phyloP scores from a whole-genome alignment of 768 basidiomycete genomes.

The Tricholoma furcatifolium region DNA sequence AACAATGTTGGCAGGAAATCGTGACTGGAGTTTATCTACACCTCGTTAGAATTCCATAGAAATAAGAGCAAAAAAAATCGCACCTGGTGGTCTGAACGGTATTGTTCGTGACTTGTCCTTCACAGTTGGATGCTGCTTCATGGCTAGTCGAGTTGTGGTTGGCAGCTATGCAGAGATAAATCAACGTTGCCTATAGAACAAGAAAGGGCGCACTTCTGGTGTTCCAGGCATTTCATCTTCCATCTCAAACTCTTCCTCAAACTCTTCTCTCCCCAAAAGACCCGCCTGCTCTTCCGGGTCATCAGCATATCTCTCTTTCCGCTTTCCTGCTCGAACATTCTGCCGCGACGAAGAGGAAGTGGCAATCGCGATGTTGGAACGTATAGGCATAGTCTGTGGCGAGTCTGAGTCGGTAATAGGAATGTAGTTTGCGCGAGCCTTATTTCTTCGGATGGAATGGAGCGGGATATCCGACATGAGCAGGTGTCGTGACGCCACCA shows the following conservation, averaged over 20 bases:
- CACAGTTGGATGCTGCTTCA: conserved; percentile 18
- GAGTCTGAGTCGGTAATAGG: conserved; percentile 35
- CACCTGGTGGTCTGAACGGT: conserved; percentile 74
- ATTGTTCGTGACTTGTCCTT: conserved; percentile 79
- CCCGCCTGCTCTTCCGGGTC: conserved; percentile 64
- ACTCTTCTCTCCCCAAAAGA: conserved; percentile 41
- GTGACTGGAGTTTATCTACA: conserved; percentile 67
- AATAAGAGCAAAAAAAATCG: conserved; percentile 6
- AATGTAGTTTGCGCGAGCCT: conserved; percentile 45
- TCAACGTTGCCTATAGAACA: conserved; percentile 15
- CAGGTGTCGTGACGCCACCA: neutral
- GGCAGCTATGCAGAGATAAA: conserved; percentile 12
- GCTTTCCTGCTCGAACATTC: conserved; percentile 34
- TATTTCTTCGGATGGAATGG: conserved; percentile 53
- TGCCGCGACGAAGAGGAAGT: conserved; percentile 22
- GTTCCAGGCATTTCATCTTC: conserved; percentile 19
- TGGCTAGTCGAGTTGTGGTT: conserved; percentile 14
- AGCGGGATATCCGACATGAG: conserved; percentile 75
- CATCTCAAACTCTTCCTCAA: conserved; percentile 37
- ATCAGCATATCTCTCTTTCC: conserved; percentile 58
- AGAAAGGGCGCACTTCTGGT: conserved; percentile 3
- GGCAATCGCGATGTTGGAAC: conserved; percentile 24
- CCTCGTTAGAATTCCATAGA: neutral
- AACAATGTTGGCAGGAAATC: conserved; percentile 85
- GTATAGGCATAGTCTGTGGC: conserved; percentile 25